Evolutionary conservation across 768 basidiomycete species (phyloP).

Genomic region (Candolleomyces aberdarensis): DNA sequence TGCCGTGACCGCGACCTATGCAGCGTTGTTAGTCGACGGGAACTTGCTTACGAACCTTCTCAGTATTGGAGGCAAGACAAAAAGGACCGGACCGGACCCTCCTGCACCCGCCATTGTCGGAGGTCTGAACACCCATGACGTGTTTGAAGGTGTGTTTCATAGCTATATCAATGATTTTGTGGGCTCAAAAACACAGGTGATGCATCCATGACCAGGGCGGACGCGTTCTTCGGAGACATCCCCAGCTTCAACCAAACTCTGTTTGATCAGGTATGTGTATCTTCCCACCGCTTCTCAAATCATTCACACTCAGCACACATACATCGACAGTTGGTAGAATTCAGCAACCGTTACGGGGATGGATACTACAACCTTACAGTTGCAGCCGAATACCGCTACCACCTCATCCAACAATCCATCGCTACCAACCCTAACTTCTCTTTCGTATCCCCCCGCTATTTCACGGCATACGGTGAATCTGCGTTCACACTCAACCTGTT

Average conservation of each 20-base stretch:
- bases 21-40: constrained; percentile 15
- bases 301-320: background rate
- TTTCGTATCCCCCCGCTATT: constrained; percentile 12
- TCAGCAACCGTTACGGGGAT: constrained; percentile 15
- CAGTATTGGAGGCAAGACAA: constrained; percentile 18
- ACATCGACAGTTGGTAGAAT: constrained; percentile 6
- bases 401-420: constrained; percentile 16
- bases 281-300: too few relatives aligned
- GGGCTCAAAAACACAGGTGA: background rate
- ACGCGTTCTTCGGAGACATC: constrained; percentile 18
- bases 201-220: constrained; percentile 4
- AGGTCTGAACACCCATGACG: constrained; percentile 15
- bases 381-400: constrained; percentile 12
- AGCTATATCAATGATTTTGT: constrained; percentile 2
- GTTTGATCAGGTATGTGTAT: constrained; percentile 14
- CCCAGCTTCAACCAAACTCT: constrained; percentile 21
- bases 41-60: constrained; percentile 15
- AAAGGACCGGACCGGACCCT: constrained; percentile 14
- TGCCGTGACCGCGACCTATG: constrained; percentile 13
- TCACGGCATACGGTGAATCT: constrained; percentile 14
- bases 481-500: constrained; percentile 13
- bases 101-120: constrained; percentile 15
- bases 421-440: constrained; percentile 16
- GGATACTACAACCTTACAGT: constrained; percentile 17
- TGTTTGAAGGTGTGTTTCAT: constrained; percentile 13